Conservation (phyloP, 441 rosid species). For the Gossypium trilobum region DNA sequence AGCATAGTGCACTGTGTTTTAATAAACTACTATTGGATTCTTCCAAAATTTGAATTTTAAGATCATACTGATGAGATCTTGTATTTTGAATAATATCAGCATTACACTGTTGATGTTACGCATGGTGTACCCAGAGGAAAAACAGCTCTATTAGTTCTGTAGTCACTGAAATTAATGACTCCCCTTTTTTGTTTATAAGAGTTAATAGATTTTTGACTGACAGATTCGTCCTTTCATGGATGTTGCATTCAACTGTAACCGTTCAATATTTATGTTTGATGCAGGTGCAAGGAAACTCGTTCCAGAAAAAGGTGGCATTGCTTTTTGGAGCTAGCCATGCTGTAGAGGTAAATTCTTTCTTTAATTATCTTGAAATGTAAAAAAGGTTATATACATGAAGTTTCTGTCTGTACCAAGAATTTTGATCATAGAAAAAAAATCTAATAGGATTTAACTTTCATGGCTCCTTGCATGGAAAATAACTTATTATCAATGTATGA, state of each 20-base stretch:
- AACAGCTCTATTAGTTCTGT: not conserved
- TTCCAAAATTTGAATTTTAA: not conserved
- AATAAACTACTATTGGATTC: not conserved
- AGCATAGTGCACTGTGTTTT: not conserved
- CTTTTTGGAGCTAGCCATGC: slow-evolving; percentile 67
- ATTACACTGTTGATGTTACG: not conserved
- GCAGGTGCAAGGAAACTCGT: slow-evolving; percentile 92
- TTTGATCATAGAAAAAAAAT: slow-evolving; percentile 5
- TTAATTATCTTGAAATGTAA: slow-evolving; percentile 6
- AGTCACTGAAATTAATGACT: not conserved
- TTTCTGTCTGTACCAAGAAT: not conserved
- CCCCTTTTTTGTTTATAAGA: not conserved
- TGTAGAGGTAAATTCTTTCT: slow-evolving; percentile 54
- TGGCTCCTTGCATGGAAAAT: not conserved
- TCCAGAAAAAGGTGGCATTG: slow-evolving; percentile 82
- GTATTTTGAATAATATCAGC: not conserved
- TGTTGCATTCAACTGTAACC: slow-evolving; percentile 8
- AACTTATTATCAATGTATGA: not conserved
- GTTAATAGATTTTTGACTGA: not conserved
- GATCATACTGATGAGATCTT: not conserved
- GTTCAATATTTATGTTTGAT: slow-evolving; percentile 8
- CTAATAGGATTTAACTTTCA: not conserved
- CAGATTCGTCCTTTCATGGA: not conserved
- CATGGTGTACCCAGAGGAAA: not conserved
- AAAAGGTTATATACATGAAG: not conserved